A percentile compares a stretch with the other conserved stretches of the same genome.
phyloP scores from a whole-genome alignment of 1,284 basidiomycete genomes.

The Heterobasidion irregulare region DNA sequence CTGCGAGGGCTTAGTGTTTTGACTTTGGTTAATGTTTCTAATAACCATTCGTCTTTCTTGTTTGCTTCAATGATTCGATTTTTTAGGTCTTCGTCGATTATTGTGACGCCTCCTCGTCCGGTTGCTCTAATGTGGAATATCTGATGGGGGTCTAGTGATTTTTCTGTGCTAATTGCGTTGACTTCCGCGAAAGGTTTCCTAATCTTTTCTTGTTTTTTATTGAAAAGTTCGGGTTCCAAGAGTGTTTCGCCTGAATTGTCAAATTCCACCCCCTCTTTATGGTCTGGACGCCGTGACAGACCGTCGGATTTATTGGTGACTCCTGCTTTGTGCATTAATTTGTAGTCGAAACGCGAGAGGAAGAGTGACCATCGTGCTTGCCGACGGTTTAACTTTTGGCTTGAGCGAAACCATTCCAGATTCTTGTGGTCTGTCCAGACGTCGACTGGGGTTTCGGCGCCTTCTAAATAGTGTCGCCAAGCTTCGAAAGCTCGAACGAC shows the following conservation, averaged over 20 bases:
- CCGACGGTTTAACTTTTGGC: conserved; percentile 11
- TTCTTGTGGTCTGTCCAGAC: conserved; percentile 20
- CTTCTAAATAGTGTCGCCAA: conserved; percentile 19
- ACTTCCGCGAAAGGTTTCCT: too few relatives aligned
- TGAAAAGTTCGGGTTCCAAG: neutral
- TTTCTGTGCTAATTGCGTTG: too few relatives aligned
- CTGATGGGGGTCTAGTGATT: too few relatives aligned
- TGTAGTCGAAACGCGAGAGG: neutral
- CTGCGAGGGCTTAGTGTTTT: too few relatives aligned
- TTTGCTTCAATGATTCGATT: too few relatives aligned
- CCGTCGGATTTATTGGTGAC: neutral
- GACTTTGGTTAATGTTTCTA: too few relatives aligned
- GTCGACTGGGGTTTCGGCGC: conserved; percentile 4
- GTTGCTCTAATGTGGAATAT: too few relatives aligned
- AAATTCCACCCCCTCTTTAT: neutral
- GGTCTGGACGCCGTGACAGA: neutral
- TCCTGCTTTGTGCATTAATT: neutral
- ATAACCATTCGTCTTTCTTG: too few relatives aligned
- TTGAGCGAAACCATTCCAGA: conserved; percentile 16
- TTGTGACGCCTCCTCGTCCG: too few relatives aligned
- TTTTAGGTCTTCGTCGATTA: too few relatives aligned
- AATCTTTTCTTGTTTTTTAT: neutral
- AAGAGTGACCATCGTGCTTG: conserved; percentile 10
- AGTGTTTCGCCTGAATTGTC: neutral
- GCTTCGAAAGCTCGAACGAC: neutral